Conservation (phyloP, 805 yeast species). For the Candida nemodendra region DNA sequence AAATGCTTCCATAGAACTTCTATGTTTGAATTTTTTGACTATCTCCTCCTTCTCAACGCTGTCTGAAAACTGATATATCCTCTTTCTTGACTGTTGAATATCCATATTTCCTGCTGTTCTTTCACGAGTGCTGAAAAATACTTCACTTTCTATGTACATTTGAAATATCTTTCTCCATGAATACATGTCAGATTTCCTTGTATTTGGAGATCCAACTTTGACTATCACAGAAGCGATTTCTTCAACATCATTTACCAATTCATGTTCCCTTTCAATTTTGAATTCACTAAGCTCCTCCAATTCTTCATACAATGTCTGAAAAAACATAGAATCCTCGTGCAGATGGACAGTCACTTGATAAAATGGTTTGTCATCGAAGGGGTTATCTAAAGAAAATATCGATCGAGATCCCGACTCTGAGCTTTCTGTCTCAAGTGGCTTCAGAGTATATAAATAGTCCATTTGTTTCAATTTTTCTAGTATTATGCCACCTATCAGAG, state of each 20-base stretch:
- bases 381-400: slow-evolving; percentile 20
- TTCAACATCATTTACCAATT: slow-evolving; percentile 43
- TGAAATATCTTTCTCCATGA: slow-evolving; percentile 70
- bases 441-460: slow-evolving; percentile 19
- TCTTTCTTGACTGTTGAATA: slow-evolving; percentile 43
- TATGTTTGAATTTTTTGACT: slow-evolving; percentile 43
- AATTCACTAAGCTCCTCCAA: slow-evolving; percentile 47
- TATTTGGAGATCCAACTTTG: slow-evolving; percentile 39
- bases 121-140: slow-evolving; percentile 50
- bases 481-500: slow-evolving; percentile 18
- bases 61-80: slow-evolving; percentile 41
- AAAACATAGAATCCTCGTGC: slow-evolving; percentile 58
- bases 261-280: slow-evolving; percentile 40
- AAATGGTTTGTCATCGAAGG: slow-evolving; percentile 25
- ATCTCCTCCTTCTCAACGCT: slow-evolving; percentile 39
- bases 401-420: slow-evolving; percentile 9
- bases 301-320: slow-evolving; percentile 56
- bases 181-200: slow-evolving; percentile 53
- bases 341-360: slow-evolving; percentile 36
- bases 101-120: slow-evolving; percentile 44
- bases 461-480: slow-evolving; percentile 17
- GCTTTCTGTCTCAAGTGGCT: slow-evolving; percentile 5
- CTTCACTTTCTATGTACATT: slow-evolving; percentile 62
- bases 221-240: slow-evolving; percentile 40
- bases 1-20: slow-evolving; percentile 45